Percentiles rank a stretch among this genome's conserved stretches.
Conservation (phyloP, 2,329 filamentous ascomycete genomes). For the Paracoccidioides brasiliensis region DNA sequence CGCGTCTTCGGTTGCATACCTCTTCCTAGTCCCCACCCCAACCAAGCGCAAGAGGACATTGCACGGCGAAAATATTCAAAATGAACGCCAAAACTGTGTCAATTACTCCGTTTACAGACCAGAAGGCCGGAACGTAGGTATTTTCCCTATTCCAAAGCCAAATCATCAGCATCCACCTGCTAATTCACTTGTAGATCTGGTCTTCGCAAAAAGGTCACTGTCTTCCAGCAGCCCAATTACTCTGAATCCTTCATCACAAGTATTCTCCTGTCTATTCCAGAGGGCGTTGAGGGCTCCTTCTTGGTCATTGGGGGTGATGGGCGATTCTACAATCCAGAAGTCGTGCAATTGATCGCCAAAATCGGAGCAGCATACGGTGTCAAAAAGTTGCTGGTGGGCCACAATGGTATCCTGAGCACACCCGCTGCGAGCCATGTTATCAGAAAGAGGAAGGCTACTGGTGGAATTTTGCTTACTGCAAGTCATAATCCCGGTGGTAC, state of each 20-base stretch:
- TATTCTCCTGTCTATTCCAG: constrained; percentile 90
- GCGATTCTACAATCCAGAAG: constrained; percentile 92
- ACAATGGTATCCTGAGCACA: constrained; percentile 91
- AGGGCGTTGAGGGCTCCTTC: constrained; percentile 75
- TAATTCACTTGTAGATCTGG: constrained; percentile 55
- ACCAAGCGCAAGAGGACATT: neutral
- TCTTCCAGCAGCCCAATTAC: constrained; percentile 93
- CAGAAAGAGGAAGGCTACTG: constrained; percentile 84
- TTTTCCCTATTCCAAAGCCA: constrained; percentile 10
- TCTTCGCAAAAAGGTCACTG: constrained; percentile 96
- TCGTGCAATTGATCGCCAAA: constrained; percentile 92
- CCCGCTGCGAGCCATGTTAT: constrained; percentile 94
- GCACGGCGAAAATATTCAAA: constrained; percentile 18
- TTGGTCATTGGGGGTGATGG: constrained; percentile 97
- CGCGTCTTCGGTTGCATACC: neutral
- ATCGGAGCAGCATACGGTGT: constrained; percentile 94
- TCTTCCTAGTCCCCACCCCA: neutral
- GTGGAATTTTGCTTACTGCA: constrained; percentile 90
- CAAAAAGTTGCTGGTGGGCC: constrained; percentile 95
- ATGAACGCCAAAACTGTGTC: constrained; percentile 72
- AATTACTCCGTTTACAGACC: constrained; percentile 78
- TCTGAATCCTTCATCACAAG: constrained; percentile 90
- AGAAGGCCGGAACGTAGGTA: constrained; percentile 98
- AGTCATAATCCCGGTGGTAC: constrained; percentile 96
- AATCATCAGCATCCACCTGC: constrained; percentile 8